Evolutionary conservation across 495 filamentous ascomycete species (phyloP), one percentile per base, ranked within the genome.

Genomic region (Chaetomium tenue): DNA sequence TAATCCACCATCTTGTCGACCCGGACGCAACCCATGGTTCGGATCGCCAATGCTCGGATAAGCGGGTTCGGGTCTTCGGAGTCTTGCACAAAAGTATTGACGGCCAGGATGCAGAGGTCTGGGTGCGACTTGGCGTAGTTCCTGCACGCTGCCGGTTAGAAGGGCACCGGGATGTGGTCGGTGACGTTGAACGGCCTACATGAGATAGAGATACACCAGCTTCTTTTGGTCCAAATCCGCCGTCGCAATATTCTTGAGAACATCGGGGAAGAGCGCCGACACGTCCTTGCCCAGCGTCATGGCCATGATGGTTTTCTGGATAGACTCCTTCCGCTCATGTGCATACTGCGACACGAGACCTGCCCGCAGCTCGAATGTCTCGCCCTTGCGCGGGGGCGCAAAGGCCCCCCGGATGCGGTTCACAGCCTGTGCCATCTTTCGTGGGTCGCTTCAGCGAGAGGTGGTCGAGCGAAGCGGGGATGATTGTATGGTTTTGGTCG

Each of bases 1-100:
- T 99, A 99, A 72, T 99, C 95, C 66, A 98, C 91, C 89, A 99
- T 99, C 78, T 99, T 99, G 66, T 98, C 94, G 64, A 99, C 94
- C 48, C 94, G 84, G 65, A 99, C 97, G 76, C 94, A 98, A 28
- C 94, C 94, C 94, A 99, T 99, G n/a, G 94, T 99, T 47, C 94
- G 85, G 73, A 99, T 96, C 51, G 94, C 94, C 16, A 99, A 82
- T 20, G 94, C 94, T 76, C 95, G 83, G 68, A 99, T 91, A 7
- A 99, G 83, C 2, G 94, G 94, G 74, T 99, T 99, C 58, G 94
- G 94, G 75, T 99, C 94, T 84, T 99, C 94, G 11, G 94, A 92
- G 72, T 99, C 94, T 83, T 99, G 94, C 22, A 98, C 93, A 69
- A 99, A 99, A 26, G 94, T 99, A 75, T 99, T 99, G 68, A 99